These are phyloP conservation scores for Arabidopsis lyrata DNA, from an alignment of 441 rosid species.

Conservation along the genomic window DNA sequence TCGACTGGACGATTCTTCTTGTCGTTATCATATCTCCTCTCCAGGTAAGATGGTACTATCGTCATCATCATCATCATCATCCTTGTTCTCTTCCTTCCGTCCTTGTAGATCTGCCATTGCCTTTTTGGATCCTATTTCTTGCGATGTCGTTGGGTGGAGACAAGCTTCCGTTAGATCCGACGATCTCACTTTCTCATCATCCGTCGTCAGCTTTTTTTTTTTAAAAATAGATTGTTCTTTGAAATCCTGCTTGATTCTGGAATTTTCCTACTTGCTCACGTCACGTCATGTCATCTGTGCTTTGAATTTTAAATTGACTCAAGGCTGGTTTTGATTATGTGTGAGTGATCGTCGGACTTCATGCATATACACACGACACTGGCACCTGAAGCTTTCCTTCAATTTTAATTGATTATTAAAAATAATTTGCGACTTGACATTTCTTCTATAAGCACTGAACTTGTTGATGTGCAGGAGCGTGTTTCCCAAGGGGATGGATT, in stretches of 20 bases:
- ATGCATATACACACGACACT: too few relatives aligned
- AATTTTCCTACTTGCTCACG: constrained; percentile 31
- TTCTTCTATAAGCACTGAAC: neutral
- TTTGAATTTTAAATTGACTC: constrained; percentile 7
- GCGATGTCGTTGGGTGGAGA: too few relatives aligned
- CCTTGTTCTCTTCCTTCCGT: neutral
- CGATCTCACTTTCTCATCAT: constrained; percentile 17
- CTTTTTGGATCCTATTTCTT: neutral
- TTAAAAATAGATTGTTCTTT: neutral
- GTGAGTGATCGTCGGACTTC: neutral
- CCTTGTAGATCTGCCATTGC: constrained; percentile 10
- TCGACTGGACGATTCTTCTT: constrained; percentile 23
- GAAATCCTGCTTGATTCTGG: constrained; percentile 3
- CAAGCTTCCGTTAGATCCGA: constrained; percentile 26
- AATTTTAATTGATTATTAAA: neutral
- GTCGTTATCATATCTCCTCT: constrained; percentile 12
- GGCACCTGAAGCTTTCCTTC: neutral
- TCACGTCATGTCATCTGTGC: constrained; percentile 9
- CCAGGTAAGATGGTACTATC: constrained; percentile 28
- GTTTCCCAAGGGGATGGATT: constrained; percentile 36
- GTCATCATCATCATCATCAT: too few relatives aligned
- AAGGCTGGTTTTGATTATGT: neutral
- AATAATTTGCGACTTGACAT: too few relatives aligned
- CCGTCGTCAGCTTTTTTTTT: constrained; percentile 11
- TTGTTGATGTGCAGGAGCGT: constrained; percentile 31